Base-by-base conservation (phyloP, 129 eudicot species). In the Tanacetum coccineum region DNA sequence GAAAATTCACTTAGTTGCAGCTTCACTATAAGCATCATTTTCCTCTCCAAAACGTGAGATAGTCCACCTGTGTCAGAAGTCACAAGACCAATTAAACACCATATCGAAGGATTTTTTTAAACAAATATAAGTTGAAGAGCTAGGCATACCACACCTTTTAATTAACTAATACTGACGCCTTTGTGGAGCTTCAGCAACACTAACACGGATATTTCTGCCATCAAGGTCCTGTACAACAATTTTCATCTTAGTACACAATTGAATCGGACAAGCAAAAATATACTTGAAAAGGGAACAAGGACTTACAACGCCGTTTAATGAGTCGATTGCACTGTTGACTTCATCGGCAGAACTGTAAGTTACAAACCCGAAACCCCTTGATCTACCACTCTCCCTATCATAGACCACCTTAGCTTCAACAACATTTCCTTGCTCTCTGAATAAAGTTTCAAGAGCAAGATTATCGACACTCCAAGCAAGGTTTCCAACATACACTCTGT, bases 311-410 rank as follows among this genome's bases (percentile, higher is more conserved):
- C 96, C 98, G 62, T 93, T 80, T 80, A 93, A 74, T n/a, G 85
- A 69, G 49, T 85, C 82, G 62, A 93, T 79, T 4, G 98, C 98
- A 60, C 74, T 78, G 59, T 82, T 76, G 80, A 93, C 98, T 82
- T 93, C 98, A 20, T 84, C 86, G 17, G 98, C 72, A 45, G 87
- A 80, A 65, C 87, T 73, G 66, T 70, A 86, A 13, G 98, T 88
- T 45, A 93, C 98, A 74, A 93, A 93, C 44, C 98, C 98, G 20
- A 93, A 93, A 17, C 98, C 98, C 86, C 92, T 86, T 60, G 98
- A 93, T 42, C 91, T 84, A 44, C 98, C 96, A 74, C 91, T 88
- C 13, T 93, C 95, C 82, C 96, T 84, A 81, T 93, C 98, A 46
- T 80, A 88, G 25, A 93, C 94, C 6, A 93, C 98, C 81, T 75